phyloP scores from a whole-genome alignment of 225 moss, liverwort and hornwort genomes.

The Asterella californica region DNA sequence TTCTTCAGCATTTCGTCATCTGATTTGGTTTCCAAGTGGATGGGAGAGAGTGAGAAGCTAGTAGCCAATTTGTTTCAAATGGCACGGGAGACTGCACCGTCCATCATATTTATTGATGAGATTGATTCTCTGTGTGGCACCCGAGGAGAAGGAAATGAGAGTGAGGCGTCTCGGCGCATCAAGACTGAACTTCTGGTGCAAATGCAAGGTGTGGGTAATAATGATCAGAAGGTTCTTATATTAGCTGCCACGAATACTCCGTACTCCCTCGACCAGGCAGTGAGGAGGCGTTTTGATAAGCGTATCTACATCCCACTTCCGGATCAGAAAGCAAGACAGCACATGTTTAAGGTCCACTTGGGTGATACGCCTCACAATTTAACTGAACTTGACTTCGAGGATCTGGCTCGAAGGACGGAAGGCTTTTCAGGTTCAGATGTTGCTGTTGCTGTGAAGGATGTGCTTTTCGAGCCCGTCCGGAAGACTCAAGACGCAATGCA shows the following conservation, averaged over 20 bases:
- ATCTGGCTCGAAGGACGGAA: constrained; percentile 85
- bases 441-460: constrained; percentile 90
- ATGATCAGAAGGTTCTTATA: constrained; percentile 91
- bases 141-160: constrained; percentile 96
- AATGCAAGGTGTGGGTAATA: constrained; percentile 99
- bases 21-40: constrained; percentile 97
- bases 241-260: constrained; percentile 98
- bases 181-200: constrained; percentile 98
- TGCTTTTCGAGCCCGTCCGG: constrained; percentile 93
- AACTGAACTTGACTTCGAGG: constrained; percentile 79
- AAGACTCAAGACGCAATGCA: constrained; percentile 98
- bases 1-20: constrained; percentile 98
- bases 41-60: constrained; percentile 98
- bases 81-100: constrained; percentile 95
- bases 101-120: constrained; percentile 97
- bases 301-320: constrained; percentile 97
- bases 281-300: constrained; percentile 98
- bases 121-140: constrained; percentile 98
- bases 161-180: constrained; percentile 93
- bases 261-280: constrained; percentile 94
- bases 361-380: constrained; percentile 92
- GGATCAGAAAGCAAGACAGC: constrained; percentile 90
- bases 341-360: constrained; percentile 99
- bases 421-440: constrained; percentile 97
- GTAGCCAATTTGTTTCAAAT: constrained; percentile 97